These are phyloP conservation scores for Gossypium davidsonii DNA, from an alignment of 441 rosid genomes.

Conservation along the genomic window DNA sequence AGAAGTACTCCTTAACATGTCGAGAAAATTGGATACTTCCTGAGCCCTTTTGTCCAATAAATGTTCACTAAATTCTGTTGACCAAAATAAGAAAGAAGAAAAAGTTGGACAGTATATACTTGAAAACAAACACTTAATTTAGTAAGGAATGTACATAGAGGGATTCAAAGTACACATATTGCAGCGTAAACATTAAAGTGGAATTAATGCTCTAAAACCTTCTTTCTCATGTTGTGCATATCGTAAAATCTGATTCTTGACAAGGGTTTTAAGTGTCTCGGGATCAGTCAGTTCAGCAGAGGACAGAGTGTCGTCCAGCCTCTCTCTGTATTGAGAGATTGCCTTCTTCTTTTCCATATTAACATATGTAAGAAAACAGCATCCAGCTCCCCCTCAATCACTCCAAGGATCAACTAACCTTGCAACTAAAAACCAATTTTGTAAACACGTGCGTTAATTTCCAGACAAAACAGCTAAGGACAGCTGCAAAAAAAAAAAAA, in stretches of 20 bases:
- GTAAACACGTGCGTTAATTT: neutral
- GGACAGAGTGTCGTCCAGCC: constrained; percentile 65
- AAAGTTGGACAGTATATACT: constrained; percentile 9
- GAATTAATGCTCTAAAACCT: constrained; percentile 36
- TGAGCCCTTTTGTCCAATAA: constrained; percentile 50
- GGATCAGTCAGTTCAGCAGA: constrained; percentile 58
- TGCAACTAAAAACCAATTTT: neutral
- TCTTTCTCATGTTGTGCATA: constrained; percentile 32
- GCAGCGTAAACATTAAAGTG: neutral
- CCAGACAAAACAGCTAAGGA: neutral
- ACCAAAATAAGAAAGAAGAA: constrained; percentile 6
- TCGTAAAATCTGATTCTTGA: constrained; percentile 50
- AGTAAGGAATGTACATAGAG: neutral
- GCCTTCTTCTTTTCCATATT: constrained; percentile 48
- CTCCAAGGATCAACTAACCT: neutral
- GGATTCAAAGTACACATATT: neutral
- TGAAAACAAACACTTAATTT: neutral
- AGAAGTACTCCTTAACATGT: constrained; percentile 83
- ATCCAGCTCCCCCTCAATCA: neutral
- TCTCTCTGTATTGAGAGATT: constrained; percentile 58
- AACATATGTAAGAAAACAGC: constrained; percentile 23
- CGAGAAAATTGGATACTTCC: constrained; percentile 62
- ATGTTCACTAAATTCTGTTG: constrained; percentile 48
- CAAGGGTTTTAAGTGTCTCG: constrained; percentile 45
- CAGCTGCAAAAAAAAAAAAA: neutral